Percentiles rank a stretch among this genome's conserved stretches.
These are phyloP conservation scores for Odontarrhena argentea DNA, from an alignment of 345 rosid genomes.

Conservation along the genomic window DNA sequence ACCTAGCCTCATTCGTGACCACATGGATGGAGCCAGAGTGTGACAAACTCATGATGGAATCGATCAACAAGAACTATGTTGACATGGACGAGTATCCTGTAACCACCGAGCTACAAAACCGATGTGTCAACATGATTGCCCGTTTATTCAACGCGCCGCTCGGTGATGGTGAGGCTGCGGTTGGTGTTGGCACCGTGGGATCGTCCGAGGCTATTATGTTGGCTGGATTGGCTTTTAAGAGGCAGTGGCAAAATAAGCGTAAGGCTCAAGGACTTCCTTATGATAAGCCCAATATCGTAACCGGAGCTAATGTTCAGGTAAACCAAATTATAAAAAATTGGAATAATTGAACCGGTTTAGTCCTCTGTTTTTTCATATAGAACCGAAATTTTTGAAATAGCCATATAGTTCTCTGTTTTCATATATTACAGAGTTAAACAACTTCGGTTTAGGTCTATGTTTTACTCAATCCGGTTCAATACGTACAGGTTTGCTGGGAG, in stretches of 20 bases:
- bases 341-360: neutral
- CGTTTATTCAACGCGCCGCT: slow-evolving; percentile 51
- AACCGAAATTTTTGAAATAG: neutral
- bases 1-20: slow-evolving; percentile 63
- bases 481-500: slow-evolving; percentile 66
- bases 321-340: neutral
- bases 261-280: slow-evolving; percentile 54
- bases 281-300: slow-evolving; percentile 68
- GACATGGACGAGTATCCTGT: slow-evolving; percentile 73
- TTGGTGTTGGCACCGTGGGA: slow-evolving; percentile 65
- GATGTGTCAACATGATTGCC: slow-evolving; percentile 49
- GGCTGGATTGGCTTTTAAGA: slow-evolving; percentile 64
- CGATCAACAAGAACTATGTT: slow-evolving; percentile 64
- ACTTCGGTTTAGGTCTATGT: neutral
- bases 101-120: slow-evolving; percentile 65
- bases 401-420: neutral
- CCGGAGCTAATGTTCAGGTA: slow-evolving; percentile 69
- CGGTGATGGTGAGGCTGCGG: slow-evolving; percentile 58
- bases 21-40: slow-evolving; percentile 80
- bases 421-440: neutral
- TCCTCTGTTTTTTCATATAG: neutral
- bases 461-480: slow-evolving; percentile 20
- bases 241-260: slow-evolving; percentile 63
- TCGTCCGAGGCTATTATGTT: slow-evolving; percentile 70
- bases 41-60: slow-evolving; percentile 66